phyloP scores from a whole-genome alignment of 2,329 filamentous ascomycete genomes.

The Taxawa tesnikishii region DNA sequence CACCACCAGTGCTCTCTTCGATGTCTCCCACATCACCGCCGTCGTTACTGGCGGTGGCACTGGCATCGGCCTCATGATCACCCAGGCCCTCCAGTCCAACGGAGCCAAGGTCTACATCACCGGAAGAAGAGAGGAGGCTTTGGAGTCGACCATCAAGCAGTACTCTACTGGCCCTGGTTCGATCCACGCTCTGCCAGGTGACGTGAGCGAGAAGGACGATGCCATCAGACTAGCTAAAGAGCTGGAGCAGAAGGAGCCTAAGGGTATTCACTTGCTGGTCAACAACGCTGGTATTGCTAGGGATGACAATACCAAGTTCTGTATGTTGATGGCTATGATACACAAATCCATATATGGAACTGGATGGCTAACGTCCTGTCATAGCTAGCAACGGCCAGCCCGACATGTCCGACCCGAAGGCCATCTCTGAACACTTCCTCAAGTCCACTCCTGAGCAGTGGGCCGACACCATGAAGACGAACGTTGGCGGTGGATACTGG shows the following conservation, averaged over 20 bases:
- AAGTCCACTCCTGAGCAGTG: slow-evolving; percentile 34
- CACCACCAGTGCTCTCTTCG: slow-evolving; percentile 30
- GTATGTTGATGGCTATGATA: slow-evolving; percentile 9
- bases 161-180: slow-evolving; percentile 33
- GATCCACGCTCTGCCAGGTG: slow-evolving; percentile 25
- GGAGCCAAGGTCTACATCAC: slow-evolving; percentile 35
- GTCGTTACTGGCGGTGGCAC: slow-evolving; percentile 34
- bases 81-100: slow-evolving; percentile 22
- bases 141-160: slow-evolving; percentile 31
- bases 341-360: not conserved
- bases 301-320: slow-evolving; percentile 40
- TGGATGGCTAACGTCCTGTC: not conserved
- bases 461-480: slow-evolving; percentile 39
- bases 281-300: slow-evolving; percentile 42
- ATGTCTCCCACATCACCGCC: slow-evolving; percentile 32
- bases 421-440: slow-evolving; percentile 39
- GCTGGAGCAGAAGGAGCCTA: slow-evolving; percentile 32
- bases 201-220: slow-evolving; percentile 40
- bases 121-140: slow-evolving; percentile 30
- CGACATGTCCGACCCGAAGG: slow-evolving; percentile 32
- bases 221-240: slow-evolving; percentile 28
- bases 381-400: slow-evolving; percentile 29
- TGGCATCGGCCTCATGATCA: slow-evolving; percentile 27
- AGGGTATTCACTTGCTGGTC: slow-evolving; percentile 42
- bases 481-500: slow-evolving; percentile 39